Evolutionary conservation across 352 stramenopile genomes (phyloP).

Genomic region (Peronosclerospora sorghi): DNA sequence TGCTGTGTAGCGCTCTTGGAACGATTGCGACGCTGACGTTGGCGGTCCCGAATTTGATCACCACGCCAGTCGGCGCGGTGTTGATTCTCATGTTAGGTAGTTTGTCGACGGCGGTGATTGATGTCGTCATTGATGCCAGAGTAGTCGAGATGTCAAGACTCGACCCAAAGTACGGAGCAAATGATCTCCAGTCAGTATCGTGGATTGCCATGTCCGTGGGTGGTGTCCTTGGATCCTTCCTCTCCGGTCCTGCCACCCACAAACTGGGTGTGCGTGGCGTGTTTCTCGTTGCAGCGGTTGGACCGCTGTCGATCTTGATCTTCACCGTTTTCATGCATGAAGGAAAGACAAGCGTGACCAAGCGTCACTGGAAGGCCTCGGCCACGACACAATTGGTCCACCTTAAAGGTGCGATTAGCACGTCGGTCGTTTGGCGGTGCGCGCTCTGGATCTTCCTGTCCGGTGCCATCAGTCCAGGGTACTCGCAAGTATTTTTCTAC

Average conservation of each 20-base stretch:
- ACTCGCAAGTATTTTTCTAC: constrained; percentile 93
- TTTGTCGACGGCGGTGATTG: constrained; percentile 86
- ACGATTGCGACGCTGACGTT: constrained; percentile 45
- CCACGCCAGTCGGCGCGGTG: constrained; percentile 39
- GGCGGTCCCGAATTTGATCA: constrained; percentile 42
- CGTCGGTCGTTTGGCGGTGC: constrained; percentile 91
- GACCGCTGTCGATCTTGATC: constrained; percentile 84
- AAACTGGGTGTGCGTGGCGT: constrained; percentile 85
- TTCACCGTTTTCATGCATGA: constrained; percentile 88
- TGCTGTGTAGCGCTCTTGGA: constrained; percentile 76
- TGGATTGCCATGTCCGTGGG: constrained; percentile 90
- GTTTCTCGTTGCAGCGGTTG: constrained; percentile 85
- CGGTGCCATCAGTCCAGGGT: constrained; percentile 87
- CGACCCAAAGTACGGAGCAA: constrained; percentile 78
- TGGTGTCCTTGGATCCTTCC: constrained; percentile 88
- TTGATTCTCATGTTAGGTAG: constrained; percentile 72
- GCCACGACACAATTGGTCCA: constrained; percentile 41
- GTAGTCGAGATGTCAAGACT: constrained; percentile 91
- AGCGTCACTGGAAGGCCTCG: constrained; percentile 36
- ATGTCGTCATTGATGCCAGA: constrained; percentile 94
- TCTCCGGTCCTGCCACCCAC: constrained; percentile 86
- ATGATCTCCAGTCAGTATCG: constrained; percentile 90
- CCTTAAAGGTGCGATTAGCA: constrained; percentile 71
- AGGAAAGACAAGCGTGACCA: constrained; percentile 29
- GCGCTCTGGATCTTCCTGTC: constrained; percentile 94